Conservation (phyloP, 192 early-diverging fungal genomes). For the Coemansia sp. region DNA sequence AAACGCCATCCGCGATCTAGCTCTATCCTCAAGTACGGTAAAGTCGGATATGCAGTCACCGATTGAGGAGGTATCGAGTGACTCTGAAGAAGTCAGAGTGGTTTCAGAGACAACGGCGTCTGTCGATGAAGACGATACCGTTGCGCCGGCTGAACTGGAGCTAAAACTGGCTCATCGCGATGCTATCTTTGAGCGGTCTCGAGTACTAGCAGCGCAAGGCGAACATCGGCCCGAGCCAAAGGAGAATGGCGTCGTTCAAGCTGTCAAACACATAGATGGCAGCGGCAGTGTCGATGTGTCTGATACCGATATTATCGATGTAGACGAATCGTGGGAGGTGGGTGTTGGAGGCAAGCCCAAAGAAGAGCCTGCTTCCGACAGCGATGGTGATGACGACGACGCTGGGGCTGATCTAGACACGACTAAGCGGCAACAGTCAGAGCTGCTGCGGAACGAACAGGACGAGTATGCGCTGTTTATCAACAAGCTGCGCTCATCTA, state of each 20-base stretch:
- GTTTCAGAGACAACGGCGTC: background rate
- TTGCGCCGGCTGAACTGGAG: background rate
- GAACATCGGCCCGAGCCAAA: background rate
- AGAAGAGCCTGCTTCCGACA: conserved; percentile 10
- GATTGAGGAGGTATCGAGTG: background rate
- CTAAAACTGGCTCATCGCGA: background rate
- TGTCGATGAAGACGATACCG: background rate
- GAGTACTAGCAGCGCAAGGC: background rate
- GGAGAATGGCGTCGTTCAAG: background rate
- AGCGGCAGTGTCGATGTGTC: background rate
- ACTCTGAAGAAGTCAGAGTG: background rate
- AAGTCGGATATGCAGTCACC: background rate
- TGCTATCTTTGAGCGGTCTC: conserved; percentile 5
- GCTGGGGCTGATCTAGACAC: conserved; percentile 51
- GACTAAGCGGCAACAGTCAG: conserved; percentile 13
- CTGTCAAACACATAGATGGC: background rate
- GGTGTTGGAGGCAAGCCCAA: background rate
- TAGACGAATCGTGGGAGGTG: background rate
- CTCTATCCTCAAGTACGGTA: background rate
- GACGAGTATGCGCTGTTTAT: conserved; percentile 69
- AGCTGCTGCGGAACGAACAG: conserved; percentile 55
- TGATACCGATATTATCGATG: background rate
- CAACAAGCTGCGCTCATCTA: conserved; percentile 26
- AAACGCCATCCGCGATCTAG: background rate
- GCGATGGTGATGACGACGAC: conserved; percentile 36